Evolutionary conservation across 768 basidiomycete species (phyloP).

Genomic region (Lactarius deliciosus): DNA sequence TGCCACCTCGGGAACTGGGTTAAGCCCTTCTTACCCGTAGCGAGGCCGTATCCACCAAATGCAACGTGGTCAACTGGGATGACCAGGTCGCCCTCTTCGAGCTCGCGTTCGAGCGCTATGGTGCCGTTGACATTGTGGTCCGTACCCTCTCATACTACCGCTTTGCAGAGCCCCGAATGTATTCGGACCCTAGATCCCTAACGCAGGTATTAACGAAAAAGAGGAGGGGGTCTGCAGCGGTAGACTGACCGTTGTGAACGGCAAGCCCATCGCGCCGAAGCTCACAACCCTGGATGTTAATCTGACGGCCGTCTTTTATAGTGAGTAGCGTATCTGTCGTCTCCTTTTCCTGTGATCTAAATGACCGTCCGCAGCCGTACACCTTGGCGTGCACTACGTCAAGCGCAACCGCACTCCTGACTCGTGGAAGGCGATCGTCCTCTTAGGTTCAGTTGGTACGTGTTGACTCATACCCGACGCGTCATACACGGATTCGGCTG

Average conservation of each 20-base stretch:
- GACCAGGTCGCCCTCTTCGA: conserved; percentile 37
- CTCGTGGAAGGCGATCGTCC: conserved; percentile 34
- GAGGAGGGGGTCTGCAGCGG: conserved; percentile 10
- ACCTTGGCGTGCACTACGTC: conserved; percentile 38
- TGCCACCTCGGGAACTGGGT: not conserved
- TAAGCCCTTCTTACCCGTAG: conserved; percentile 10
- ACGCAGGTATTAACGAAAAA: conserved; percentile 29
- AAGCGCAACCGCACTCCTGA: conserved; percentile 23
- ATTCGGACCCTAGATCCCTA: conserved; percentile 26
- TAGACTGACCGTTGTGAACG: conserved; percentile 25
- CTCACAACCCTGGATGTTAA: conserved; percentile 36
- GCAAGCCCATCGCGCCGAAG: conserved; percentile 34
- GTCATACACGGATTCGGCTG: not conserved
- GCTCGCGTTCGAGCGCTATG: conserved; percentile 32
- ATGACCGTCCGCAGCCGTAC: conserved; percentile 31
- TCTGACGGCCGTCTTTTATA: conserved; percentile 35
- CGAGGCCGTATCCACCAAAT: conserved; percentile 22
- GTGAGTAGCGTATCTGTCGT: conserved; percentile 25
- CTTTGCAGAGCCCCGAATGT: not conserved
- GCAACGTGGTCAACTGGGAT: conserved; percentile 33
- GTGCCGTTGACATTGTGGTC: conserved; percentile 37
- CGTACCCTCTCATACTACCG: conserved; percentile 15
- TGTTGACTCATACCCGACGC: not conserved
- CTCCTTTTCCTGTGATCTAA: not conserved
- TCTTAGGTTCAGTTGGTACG: conserved; percentile 39